Conservation (phyloP, 441 rosid genomes). For the Erodium moschatum region DNA sequence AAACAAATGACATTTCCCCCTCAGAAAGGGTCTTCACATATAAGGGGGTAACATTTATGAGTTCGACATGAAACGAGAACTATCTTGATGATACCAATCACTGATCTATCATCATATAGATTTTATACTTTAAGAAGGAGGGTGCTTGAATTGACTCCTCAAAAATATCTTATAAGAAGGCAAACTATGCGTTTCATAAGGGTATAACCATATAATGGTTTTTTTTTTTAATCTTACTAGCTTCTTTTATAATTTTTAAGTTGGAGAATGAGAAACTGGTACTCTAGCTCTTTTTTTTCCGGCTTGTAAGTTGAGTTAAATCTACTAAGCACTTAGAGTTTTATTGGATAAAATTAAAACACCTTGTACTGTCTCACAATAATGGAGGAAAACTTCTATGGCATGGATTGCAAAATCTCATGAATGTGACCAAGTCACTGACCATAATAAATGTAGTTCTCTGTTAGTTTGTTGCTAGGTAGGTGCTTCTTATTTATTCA, state of each 20-base stretch:
- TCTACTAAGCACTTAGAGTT: not conserved
- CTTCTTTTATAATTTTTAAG: too few species aligned
- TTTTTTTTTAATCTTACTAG: too few species aligned
- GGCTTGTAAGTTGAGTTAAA: not conserved
- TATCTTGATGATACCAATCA: not conserved
- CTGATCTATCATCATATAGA: not conserved
- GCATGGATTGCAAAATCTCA: not conserved
- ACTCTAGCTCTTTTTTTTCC: not conserved
- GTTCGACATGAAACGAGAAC: not conserved
- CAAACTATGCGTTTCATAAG: not conserved
- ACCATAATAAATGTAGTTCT: not conserved
- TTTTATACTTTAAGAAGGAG: not conserved
- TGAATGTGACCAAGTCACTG: not conserved
- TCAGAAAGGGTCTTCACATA: not conserved
- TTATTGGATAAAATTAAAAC: not conserved
- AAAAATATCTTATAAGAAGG: too few species aligned
- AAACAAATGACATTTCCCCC: not conserved
- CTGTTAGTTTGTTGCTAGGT: slow-evolving; percentile 5
- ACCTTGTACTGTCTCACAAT: not conserved
- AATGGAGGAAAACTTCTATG: not conserved
- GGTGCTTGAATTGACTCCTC: not conserved
- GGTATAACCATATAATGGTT: too few species aligned
- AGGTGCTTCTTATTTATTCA: not conserved
- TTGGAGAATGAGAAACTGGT: too few species aligned
- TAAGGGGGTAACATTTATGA: not conserved